Evolutionary conservation across 2,329 filamentous ascomycete species (phyloP), one percentile per base, ranked within the genome.

Genomic region (Alternaria rosae): DNA sequence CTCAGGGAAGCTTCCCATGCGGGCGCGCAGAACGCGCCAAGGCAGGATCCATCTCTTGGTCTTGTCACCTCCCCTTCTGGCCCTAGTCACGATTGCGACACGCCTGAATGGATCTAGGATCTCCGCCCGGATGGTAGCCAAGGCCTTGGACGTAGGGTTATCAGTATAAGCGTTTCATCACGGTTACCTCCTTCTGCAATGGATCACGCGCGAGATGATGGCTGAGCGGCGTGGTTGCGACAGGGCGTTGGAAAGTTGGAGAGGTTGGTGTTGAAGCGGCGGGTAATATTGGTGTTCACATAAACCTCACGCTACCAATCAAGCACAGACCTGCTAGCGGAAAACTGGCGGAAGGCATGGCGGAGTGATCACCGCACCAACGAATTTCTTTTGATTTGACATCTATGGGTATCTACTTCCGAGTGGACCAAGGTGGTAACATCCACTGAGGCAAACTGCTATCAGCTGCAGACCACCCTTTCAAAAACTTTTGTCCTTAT

Each of bases 151-250:
- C 17, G 8, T 43, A 48, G 44, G 12, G 55, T 35, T 26, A 21
- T 44, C 56, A 61, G 62, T 67, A 66, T 68, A 68, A 62, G 62
- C 52, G 60, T 61, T 70, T 62, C 43, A 61, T 59, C 55, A 20
- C 38, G 47, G 51, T 55, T 47, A 66, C 38, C 55, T 60, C 48
- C 55, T 59, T 58, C 61, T 61, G 54, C 50, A 61, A 65, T 52
- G 28, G 63, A 61, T 21, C 42, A 62, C 50, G 53, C 50, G 54
- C 54, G 48, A 23, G 43, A 11, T 41, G 48, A 54, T 59, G 56
- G 44, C 47, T 41, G 44, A 30, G 47, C 20, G 61, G 64, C 62
- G 59, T 48, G 41, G 53, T 48, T 38, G 30, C 25, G 30, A 44
- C 45, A 25, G 44, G 38, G 44, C 54, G 32, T 32, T 45, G 26